Base-by-base conservation (phyloP, 805 yeast species). In the Candida hungchunana region DNA sequence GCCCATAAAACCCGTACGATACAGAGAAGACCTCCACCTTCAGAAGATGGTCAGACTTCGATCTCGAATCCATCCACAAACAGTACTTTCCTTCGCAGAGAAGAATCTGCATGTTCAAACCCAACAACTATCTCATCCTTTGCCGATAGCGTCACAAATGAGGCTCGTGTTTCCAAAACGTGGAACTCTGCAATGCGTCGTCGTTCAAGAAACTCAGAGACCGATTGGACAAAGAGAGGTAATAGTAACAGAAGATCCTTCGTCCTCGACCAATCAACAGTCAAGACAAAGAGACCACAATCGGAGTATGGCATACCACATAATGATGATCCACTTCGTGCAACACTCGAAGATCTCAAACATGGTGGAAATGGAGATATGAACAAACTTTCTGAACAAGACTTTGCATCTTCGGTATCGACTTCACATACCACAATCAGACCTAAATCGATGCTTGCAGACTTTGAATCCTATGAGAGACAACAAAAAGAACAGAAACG, bases 311-410 rank as follows among this genome's bases (percentile, higher is more conserved):
- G 47, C 12, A 39, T 46, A 9, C 41, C 50, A 13, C 43, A 48
- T 2, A 37, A 44, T 30, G 51, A 49, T 14, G 79, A 76, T 46
- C 80, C 80, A 7, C 54, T 77, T 29, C 67, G 75, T 22, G 73
- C 76, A 3, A 79, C 79, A 2, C 54, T 76, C 34, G 73, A 71
- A 39, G 68, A 66, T 32, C 47, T 65, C 32, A 59, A 60, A 26
- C 46, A 59, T 13, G 68, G 68, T 34, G 60, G 73, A 18, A 58
- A 69, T 52, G 75, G 68, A 17, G 63, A 62, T 43, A 58, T 58
- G 59, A 53, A 53, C 18, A 65, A 62, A 23, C 51, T 65, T 56
- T 53, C 27, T 51, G 48, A 18, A 46, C 26, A 40, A 24, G 37
- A 38, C 16, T 50, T 54, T 33, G 28, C 39, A 6, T 32, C 36